A percentile compares a stretch with the other conserved stretches of the same genome.
Conservation (phyloP, 225 moss, liverwort and hornwort genomes). For the Physcomitrium patens region DNA sequence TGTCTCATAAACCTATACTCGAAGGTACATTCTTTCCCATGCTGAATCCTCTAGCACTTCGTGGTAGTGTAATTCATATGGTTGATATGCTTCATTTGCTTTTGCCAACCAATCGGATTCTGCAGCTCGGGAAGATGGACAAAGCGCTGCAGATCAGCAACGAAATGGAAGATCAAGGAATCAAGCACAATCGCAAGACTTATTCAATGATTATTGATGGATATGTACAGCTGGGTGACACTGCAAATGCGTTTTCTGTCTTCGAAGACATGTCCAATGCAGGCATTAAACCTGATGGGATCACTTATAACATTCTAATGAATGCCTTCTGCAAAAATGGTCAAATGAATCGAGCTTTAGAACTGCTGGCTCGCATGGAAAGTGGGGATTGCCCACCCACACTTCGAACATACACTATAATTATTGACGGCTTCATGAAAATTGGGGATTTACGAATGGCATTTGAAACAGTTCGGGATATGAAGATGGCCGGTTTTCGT, state of each 20-base stretch:
- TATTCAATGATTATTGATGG: constrained; percentile 82
- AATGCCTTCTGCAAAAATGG: constrained; percentile 70
- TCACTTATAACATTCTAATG: constrained; percentile 73
- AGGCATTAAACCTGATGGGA: constrained; percentile 72
- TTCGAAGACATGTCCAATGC: constrained; percentile 72
- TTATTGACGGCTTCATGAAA: constrained; percentile 75
- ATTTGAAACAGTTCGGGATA: constrained; percentile 62
- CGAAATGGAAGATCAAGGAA: constrained; percentile 65
- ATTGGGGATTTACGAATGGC: constrained; percentile 67
- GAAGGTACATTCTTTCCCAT: constrained; percentile 48
- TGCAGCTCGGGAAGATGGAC: constrained; percentile 76
- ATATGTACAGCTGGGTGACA: constrained; percentile 76
- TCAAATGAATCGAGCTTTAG: constrained; percentile 66
- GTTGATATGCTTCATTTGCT: neutral
- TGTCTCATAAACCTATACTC: constrained; percentile 70
- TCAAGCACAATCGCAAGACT: constrained; percentile 68
- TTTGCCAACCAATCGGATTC: constrained; percentile 15
- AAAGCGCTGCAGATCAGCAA: constrained; percentile 63
- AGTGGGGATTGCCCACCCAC: constrained; percentile 58
- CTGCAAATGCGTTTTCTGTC: constrained; percentile 61
- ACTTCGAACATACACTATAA: constrained; percentile 64
- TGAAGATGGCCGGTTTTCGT: constrained; percentile 73
- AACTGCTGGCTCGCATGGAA: constrained; percentile 62
- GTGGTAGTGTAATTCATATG: constrained; percentile 11
- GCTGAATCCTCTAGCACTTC: neutral